Percentiles rank a stretch among this genome's conserved stretches.
phyloP scores from a whole-genome alignment of 2,329 filamentous ascomycete species.

The Fusarium sambucinum region DNA sequence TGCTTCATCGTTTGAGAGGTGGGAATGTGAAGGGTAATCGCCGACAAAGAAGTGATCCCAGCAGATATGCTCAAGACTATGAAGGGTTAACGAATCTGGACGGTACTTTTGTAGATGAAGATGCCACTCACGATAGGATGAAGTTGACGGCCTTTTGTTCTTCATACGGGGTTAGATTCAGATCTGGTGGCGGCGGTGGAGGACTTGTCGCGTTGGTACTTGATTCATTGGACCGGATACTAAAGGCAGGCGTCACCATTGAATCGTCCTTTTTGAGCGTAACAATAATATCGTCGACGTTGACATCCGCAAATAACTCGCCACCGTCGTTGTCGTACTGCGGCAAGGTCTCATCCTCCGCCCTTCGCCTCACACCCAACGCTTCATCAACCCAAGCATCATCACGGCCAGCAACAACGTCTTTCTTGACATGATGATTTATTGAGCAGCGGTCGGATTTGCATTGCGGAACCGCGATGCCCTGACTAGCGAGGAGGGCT shows the following conservation, averaged over 20 bases:
- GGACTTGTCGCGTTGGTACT: slow-evolving; percentile 39
- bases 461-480: slow-evolving; percentile 36
- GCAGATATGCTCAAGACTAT: slow-evolving; percentile 65
- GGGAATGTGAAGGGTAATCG: slow-evolving; percentile 53
- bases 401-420: slow-evolving; percentile 9
- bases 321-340: slow-evolving; percentile 18
- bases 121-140: slow-evolving; percentile 61
- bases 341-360: slow-evolving; percentile 1
- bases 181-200: slow-evolving; percentile 32
- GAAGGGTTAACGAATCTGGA: slow-evolving; percentile 11
- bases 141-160: slow-evolving; percentile 65
- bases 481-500: slow-evolving; percentile 49
- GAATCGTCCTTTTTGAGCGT: slow-evolving; percentile 57
- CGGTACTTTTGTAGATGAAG: neutral
- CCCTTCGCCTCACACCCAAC: slow-evolving; percentile 13
- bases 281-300: slow-evolving; percentile 56
- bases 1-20: slow-evolving; percentile 49
- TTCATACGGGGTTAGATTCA: slow-evolving; percentile 54
- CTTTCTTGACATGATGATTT: neutral
- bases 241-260: slow-evolving; percentile 59
- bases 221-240: slow-evolving; percentile 52
- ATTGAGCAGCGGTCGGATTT: slow-evolving; percentile 19
- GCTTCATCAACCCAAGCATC: slow-evolving; percentile 40
- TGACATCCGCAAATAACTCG: slow-evolving; percentile 52
- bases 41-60: slow-evolving; percentile 62